phyloP scores from a whole-genome alignment of 345 rosid species.

The Angophora floribunda region DNA sequence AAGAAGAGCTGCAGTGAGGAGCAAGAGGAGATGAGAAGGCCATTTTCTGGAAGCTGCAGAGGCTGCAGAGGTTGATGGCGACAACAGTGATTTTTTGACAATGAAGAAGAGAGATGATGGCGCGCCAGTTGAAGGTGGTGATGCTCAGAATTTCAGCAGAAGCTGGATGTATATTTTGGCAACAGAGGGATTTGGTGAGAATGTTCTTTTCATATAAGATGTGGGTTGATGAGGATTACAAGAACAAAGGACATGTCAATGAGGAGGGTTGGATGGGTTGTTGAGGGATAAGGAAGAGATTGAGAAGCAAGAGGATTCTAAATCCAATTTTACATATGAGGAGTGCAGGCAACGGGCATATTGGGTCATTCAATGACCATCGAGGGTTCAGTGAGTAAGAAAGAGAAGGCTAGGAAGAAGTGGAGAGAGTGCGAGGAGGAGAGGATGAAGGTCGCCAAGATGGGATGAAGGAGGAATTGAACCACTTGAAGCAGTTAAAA shows the following conservation, averaged over 20 bases:
- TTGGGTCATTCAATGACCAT: conserved; percentile 36
- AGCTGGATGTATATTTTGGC: conserved; percentile 53
- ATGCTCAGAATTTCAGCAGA: conserved; percentile 23
- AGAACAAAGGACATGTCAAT: conserved; percentile 12
- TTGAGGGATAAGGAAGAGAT: conserved; percentile 41
- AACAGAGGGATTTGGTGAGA: conserved; percentile 34
- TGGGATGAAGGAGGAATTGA: conserved; percentile 40
- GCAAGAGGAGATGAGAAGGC: conserved; percentile 49
- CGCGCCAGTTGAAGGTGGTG: conserved; percentile 9
- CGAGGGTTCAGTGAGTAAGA: too few species aligned
- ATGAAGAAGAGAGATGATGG: conserved; percentile 23
- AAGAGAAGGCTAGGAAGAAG: too few species aligned
- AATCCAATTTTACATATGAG: conserved; percentile 51
- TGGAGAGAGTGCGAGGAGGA: too few species aligned
- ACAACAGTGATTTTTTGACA: conserved; percentile 26
- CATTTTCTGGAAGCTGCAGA: conserved; percentile 39
- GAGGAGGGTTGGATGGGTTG: conserved; percentile 29
- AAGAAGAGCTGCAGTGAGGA: conserved; percentile 37
- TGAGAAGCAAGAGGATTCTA: conserved; percentile 43
- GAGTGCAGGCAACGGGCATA: conserved; percentile 40
- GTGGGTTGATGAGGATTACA: conserved; percentile 56
- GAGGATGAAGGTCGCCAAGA: too few species aligned
- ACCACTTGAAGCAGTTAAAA: conserved; percentile 66
- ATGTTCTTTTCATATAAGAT: conserved; percentile 47
- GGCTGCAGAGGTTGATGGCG: conserved; percentile 26